A percentile compares a stretch with the other conserved stretches of the same genome.
Evolutionary conservation across 371 early-diverging fungal genomes (phyloP).

Genomic region (Fennellomyces sp.): DNA sequence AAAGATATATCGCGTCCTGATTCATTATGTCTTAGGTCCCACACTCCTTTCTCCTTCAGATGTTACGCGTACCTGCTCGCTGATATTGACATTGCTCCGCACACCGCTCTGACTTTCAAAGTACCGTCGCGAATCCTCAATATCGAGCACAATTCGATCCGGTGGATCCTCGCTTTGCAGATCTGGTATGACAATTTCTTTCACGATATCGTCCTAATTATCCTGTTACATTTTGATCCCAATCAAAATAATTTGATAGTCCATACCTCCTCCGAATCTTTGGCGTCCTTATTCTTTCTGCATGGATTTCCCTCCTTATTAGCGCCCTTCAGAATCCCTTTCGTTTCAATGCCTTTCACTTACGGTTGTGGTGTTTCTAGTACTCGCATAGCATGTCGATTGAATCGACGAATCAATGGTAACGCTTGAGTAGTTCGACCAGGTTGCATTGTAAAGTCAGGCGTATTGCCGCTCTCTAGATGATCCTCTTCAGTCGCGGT

Average conservation of each 20-base stretch:
- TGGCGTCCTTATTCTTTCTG: slow-evolving; percentile 3
- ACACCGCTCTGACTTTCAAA: slow-evolving; percentile 75
- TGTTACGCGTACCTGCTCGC: slow-evolving; percentile 18
- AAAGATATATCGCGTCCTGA: slow-evolving; percentile 26
- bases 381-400: slow-evolving; percentile 89
- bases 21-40: too few species aligned
- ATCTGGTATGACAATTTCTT: slow-evolving; percentile 66
- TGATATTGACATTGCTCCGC: slow-evolving; percentile 21
- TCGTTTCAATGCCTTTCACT: background rate
- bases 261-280: background rate
- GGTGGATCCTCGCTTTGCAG: slow-evolving; percentile 54
- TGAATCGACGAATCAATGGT: slow-evolving; percentile 86
- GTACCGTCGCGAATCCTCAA: slow-evolving; percentile 77
- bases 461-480: slow-evolving; percentile 75
- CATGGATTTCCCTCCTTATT: background rate
- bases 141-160: slow-evolving; percentile 63
- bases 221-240: background rate
- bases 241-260: background rate
- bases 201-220: slow-evolving; percentile 22
- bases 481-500: slow-evolving; percentile 83
- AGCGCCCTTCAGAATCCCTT: background rate
- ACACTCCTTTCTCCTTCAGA: too few species aligned
- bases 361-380: slow-evolving; percentile 55
- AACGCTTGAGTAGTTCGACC: slow-evolving; percentile 68
- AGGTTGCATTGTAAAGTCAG: slow-evolving; percentile 89